Evolutionary conservation across 345 rosid genomes (phyloP), one percentile per base, ranked within the genome.

Genomic region (Citropsis articulata): DNA sequence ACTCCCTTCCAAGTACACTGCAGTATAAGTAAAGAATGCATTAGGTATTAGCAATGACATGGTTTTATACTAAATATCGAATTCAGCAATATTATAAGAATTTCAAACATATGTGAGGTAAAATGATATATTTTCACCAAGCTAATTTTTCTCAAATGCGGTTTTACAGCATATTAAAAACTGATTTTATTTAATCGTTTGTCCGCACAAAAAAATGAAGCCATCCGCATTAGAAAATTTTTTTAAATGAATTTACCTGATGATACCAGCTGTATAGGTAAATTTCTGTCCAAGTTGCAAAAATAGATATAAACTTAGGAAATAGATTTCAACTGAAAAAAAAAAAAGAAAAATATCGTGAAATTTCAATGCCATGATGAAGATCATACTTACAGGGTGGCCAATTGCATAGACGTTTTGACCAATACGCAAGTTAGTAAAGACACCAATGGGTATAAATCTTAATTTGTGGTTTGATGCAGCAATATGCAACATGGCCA

Each of bases 401-500:
- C 99, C 98, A 78, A 95, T 95, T 42, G 98, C 98, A 84, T 73
- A 95, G 16, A 95, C 99, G 85, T 95, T 95, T 88, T 93, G 97
- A 79, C 93, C 65, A 53, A 98, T 94, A 80, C 93, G 97, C 70
- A 95, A 87, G 82, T 95, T 96, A 7, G 98, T 94, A 22, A 98
- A 93, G 76, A 91, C 79, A 72, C 99, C 99, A 84, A 93, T 59
- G 50, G 99, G 97, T 72, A 95, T 85, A 2, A 98, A 94, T 75
- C 93, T 87, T 72, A 73, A 81, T 83, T 93, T 91, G 56, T 85
- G 87, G 61, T 86, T 86, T 0, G 98, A 98, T 27, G 98, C 92
- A 67, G 90, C 87, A 0, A 93, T 87, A 36, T 83, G 86, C 85
- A 95, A 80, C 31, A 93, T 96, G 2, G 99, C 98, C 48, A 95